Conservation (phyloP, 2,329 filamentous ascomycete genomes). For the Talaromyces islandicus region DNA sequence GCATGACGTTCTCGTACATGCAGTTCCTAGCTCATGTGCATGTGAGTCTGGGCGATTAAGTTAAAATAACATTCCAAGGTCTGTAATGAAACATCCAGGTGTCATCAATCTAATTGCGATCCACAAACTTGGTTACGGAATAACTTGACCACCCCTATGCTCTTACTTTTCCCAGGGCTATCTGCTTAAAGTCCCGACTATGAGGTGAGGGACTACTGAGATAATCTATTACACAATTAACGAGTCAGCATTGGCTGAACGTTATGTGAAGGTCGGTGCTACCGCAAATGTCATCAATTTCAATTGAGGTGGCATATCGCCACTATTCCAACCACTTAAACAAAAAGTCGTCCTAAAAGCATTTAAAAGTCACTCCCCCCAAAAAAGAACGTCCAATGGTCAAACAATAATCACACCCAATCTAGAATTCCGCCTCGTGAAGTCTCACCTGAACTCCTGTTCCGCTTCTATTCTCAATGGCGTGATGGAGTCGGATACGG, state of each 20-base stretch:
- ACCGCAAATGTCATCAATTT: neutral
- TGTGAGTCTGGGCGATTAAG: neutral
- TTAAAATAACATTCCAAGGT: neutral
- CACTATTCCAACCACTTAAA: neutral
- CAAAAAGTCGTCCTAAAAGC: neutral
- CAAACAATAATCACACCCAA: neutral
- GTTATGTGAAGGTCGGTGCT: neutral
- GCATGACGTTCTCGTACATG: neutral
- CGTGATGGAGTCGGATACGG: constrained; percentile 10
- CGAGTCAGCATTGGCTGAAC: neutral
- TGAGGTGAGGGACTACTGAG: neutral
- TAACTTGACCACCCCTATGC: neutral
- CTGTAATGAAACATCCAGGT: neutral
- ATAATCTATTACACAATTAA: neutral
- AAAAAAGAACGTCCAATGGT: neutral
- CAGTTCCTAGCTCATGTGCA: neutral
- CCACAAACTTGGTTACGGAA: neutral
- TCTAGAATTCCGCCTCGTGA: constrained; percentile 3
- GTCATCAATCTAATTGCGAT: neutral
- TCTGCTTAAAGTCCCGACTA: neutral
- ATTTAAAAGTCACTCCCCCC: neutral
- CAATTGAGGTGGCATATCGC: neutral
- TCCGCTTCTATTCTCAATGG: constrained; percentile 11
- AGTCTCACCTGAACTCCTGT: constrained; percentile 9
- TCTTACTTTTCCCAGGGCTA: neutral